phyloP scores from a whole-genome alignment of 2,329 filamentous ascomycete genomes.

The Aspergillus sp. region DNA sequence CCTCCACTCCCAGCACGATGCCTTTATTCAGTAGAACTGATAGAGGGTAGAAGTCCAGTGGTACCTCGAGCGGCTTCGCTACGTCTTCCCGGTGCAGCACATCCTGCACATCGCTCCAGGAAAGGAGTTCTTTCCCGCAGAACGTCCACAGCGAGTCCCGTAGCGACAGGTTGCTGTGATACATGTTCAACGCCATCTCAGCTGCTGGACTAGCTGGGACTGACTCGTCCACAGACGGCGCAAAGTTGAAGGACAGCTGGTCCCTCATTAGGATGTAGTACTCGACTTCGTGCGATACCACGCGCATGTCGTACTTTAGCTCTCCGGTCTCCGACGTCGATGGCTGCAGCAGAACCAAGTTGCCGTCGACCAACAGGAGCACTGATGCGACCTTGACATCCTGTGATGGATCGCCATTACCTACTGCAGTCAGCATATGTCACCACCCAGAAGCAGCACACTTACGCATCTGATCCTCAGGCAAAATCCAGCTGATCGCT shows the following conservation, averaged over 20 bases:
- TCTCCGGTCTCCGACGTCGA: slow-evolving; percentile 79
- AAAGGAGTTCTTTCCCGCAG: slow-evolving; percentile 79
- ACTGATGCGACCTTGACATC: slow-evolving; percentile 94
- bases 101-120: slow-evolving; percentile 87
- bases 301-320: slow-evolving; percentile 96
- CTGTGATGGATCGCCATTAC: slow-evolving; percentile 89
- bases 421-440: slow-evolving; percentile 36
- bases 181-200: slow-evolving; percentile 47
- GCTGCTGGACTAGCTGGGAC: slow-evolving; percentile 53
- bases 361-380: slow-evolving; percentile 94
- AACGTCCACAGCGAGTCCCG: slow-evolving; percentile 93
- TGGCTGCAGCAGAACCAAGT: slow-evolving; percentile 87
- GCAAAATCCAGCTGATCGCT: slow-evolving; percentile 92
- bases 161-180: slow-evolving; percentile 58
- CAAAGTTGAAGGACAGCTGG: slow-evolving; percentile 59
- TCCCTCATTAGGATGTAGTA: slow-evolving; percentile 93
- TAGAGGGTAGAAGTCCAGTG: slow-evolving; percentile 93
- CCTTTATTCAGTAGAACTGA: slow-evolving; percentile 87
- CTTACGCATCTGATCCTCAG: slow-evolving; percentile 79
- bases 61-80: slow-evolving; percentile 72
- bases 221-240: slow-evolving; percentile 49
- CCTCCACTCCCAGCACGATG: slow-evolving; percentile 85
- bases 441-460: slow-evolving; percentile 13
- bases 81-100: slow-evolving; percentile 76
- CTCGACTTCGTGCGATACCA: slow-evolving; percentile 93